phyloP scores from a whole-genome alignment of 129 eudicot genomes.

The Chrysanthemum seticuspe region DNA sequence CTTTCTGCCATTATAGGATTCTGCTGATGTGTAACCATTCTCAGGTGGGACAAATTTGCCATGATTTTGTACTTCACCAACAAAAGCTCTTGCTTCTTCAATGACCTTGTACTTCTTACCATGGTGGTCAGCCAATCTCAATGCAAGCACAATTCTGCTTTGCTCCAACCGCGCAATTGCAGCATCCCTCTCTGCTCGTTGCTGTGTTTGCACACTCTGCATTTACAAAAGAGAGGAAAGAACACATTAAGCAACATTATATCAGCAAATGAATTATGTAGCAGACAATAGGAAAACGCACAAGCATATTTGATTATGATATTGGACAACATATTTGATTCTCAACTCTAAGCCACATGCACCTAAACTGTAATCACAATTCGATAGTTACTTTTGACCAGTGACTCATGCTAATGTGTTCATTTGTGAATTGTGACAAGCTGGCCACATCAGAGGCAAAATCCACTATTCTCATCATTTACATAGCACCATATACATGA shows the following conservation, averaged over 20 bases:
- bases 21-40: conserved; percentile 33
- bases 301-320: neutral
- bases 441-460: no score
- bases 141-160: conserved; percentile 84
- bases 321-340: neutral
- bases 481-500: no score
- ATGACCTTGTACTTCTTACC: conserved; percentile 83
- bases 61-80: conserved; percentile 65
- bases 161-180: conserved; percentile 88
- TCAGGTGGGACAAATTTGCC: conserved; percentile 49
- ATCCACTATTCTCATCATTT: no score
- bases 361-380: no score
- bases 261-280: neutral
- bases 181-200: conserved; percentile 79
- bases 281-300: neutral
- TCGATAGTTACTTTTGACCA: no score
- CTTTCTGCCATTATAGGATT: conserved; percentile 32
- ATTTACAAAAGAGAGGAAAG: neutral
- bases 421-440: no score
- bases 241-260: neutral
- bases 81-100: conserved; percentile 83
- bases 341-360: neutral
- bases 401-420: no score
- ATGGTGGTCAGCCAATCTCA: conserved; percentile 83
- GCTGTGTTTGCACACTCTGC: conserved; percentile 84